Base-by-base conservation (phyloP, 345 rosid species). In the Lenwebbia sp. region DNA sequence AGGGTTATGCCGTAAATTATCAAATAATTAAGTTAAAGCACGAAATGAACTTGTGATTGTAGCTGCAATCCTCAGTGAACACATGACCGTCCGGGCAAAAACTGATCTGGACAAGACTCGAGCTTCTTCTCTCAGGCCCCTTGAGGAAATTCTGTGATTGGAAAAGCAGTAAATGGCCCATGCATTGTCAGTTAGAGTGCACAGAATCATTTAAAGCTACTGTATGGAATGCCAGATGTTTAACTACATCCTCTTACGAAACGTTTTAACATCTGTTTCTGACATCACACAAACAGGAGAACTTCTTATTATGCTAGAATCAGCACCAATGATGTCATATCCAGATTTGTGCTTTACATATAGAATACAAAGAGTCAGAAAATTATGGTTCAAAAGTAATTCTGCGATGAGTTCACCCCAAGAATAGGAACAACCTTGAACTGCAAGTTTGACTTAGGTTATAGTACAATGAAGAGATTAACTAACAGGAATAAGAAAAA, bases 361-460 rank as follows among this genome's bases (percentile, higher is more conserved):
- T 26, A 5, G 65, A 26, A 58, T 26, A 26, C 15, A 12, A n/a
- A 1, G 65, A 58, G 33, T 57, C 62, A n/a, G 8, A 58, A n/a
- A 12, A 12, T 7, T n/a, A n/a, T 58, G 13, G 33, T n/a, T 56
- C 14, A 56, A 0, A 10, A 56, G 28, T 56, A 4, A 56, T 25
- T 25, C 10, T 26, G 4, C 0, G 28, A 4, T 0, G 6, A 23
- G 58, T 1, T 55, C n/a, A 10, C n/a, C 58, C 25, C 13, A 23
- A 23, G 5, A 56, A 23, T 56, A 13, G 60, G 28, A 57, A 25
- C 28, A 10, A 26, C 30, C 30, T 57, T 57, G 14, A 56, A 56
- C 6, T 23, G n/a, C 60, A 23, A 55, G n/a, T 55, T 56, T 56
- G 60, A 10, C n/a, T 56, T 56, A 23, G 28, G 60, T 23, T 56